Evolutionary conservation across 2,329 filamentous ascomycete species (phyloP), one percentile per base, ranked within the genome.

Genomic region (Xylaria sp.): DNA sequence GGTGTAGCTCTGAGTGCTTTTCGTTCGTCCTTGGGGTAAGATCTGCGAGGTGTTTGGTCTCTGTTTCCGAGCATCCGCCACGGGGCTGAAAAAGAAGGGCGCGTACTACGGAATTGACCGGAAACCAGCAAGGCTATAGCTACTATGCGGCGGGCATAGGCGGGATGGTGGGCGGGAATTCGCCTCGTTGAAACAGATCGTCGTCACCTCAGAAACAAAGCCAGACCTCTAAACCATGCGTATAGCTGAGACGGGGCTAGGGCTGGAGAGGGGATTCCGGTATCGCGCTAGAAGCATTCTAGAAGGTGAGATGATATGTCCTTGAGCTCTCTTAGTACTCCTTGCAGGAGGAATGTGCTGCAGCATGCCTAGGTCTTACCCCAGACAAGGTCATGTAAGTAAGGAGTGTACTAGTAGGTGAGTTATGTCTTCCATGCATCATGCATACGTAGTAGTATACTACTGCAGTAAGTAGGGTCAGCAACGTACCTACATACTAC

Each of bases 281-380:
- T 37, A 23, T 23, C 37, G 41, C 65, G 65, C 66, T 70, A 69
- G 69, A 70, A 70, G 58, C 10, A 57, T 70, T 70, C 69, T 23
- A 70, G 68, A 70, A 70, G 65, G 62, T 59, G 56, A 34, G 50
- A 64, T 44, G 34, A 9, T n/a, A 52, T 44, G 4, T 28, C 46
- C n/a, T 48, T 31, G 37, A 25, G 23, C 46, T 59, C 34, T n/a
- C 8, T 2, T 3, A 15, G 18, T 28, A 54, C 28, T 28, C 28
- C 28, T 28, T 1, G 28, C 5, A 28, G 28, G 28, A 28, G 50
- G 23, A 54, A 54, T 37, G n/a, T 18, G 12, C 39, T 41, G 15
- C 39, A 20, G 18, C n/a, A 48, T 10, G 18, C 18, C 18, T 34
- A 31, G 44, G 10, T 44, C 59, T 63, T 66, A 69, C 64, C 67